Percentiles rank a stretch among this genome's conserved stretches.
These are phyloP conservation scores for Dictyostelium capitatum DNA, from an alignment of 78 protist species.

Conservation along the genomic window DNA sequence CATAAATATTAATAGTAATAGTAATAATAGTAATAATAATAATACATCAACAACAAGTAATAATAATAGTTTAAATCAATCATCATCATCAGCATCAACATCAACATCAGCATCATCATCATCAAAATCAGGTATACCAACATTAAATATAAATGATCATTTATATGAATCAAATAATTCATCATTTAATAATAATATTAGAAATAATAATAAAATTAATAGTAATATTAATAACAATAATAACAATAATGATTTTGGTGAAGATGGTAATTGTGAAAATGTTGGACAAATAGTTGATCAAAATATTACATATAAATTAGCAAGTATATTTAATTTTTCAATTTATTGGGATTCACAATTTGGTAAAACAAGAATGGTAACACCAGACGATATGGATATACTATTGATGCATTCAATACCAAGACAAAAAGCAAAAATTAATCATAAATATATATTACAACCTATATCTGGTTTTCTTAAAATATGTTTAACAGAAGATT, in stretches of 20 bases:
- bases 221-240: not conserved
- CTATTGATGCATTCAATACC: constrained; percentile 68
- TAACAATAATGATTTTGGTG: no score
- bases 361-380: constrained; percentile 37
- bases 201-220: not conserved
- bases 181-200: not conserved
- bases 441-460: constrained; percentile 50
- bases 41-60: not conserved
- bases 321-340: constrained; percentile 32
- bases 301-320: constrained; percentile 18
- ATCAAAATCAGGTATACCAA: not conserved
- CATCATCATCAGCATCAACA: not conserved
- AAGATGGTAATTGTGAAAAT: no score
- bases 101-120: not conserved
- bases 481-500: constrained; percentile 37
- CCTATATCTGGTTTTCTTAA: constrained; percentile 54
- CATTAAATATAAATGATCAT: constrained; percentile 5
- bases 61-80: not conserved
- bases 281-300: constrained; percentile 22
- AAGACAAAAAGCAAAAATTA: constrained; percentile 42
- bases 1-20: not conserved
- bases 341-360: constrained; percentile 68
- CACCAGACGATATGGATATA: constrained; percentile 66
- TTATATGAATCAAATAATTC: not conserved
- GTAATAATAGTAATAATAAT: not conserved